These are phyloP conservation scores for Cutaneotrichosporon cavernicola DNA, from an alignment of 1,284 basidiomycete genomes.

Conservation along the genomic window DNA sequence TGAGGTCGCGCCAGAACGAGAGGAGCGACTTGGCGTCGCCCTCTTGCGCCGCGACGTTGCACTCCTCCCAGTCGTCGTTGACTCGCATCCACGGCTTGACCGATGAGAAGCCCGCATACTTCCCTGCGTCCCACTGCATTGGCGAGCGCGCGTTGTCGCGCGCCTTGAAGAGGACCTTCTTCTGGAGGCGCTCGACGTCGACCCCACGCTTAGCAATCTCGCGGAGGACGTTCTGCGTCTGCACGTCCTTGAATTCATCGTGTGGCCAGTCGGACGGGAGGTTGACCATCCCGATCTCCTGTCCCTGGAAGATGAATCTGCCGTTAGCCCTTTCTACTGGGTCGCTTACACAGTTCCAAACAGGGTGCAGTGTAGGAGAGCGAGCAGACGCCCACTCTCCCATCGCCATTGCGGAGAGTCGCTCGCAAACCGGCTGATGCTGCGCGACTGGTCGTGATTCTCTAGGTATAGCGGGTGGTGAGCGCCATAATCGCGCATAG, in stretches of 20 bases:
- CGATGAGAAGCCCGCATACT: slow-evolving; percentile 65
- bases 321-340: too few species aligned
- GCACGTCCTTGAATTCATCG: slow-evolving; percentile 67
- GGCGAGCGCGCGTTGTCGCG: slow-evolving; percentile 64
- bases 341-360: slow-evolving; percentile 61
- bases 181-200: neutral
- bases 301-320: slow-evolving; percentile 65
- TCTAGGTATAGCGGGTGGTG: slow-evolving; percentile 17
- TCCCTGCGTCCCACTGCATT: slow-evolving; percentile 58
- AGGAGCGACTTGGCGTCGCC: slow-evolving; percentile 59
- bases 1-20: slow-evolving; percentile 62
- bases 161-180: slow-evolving; percentile 54
- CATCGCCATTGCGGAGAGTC: slow-evolving; percentile 61
- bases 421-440: slow-evolving; percentile 65
- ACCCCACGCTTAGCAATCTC: slow-evolving; percentile 10
- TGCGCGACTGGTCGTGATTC: slow-evolving; percentile 55
- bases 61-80: slow-evolving; percentile 64
- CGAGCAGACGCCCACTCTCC: slow-evolving; percentile 64
- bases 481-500: slow-evolving; percentile 62
- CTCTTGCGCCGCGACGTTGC: slow-evolving; percentile 63
- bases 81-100: slow-evolving; percentile 71
- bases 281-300: slow-evolving; percentile 70
- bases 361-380: slow-evolving; percentile 63
- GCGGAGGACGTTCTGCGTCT: slow-evolving; percentile 13
- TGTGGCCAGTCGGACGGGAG: slow-evolving; percentile 65